Conservation (phyloP, 257 asterid genomes). For the Nyctanthes arbortristis region DNA sequence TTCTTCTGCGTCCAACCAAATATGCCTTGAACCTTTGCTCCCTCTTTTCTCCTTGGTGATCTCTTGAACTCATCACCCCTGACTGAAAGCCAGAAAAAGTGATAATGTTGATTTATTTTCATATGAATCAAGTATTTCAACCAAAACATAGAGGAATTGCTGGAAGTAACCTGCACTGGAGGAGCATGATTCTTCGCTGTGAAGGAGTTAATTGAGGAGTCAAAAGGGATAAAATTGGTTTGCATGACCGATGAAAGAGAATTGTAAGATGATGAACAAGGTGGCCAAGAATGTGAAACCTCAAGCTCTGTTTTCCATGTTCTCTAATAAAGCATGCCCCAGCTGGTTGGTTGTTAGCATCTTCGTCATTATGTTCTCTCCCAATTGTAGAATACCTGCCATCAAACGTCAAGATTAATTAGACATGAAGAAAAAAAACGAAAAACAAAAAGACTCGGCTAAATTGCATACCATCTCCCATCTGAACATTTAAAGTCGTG, state of each 20-base stretch:
- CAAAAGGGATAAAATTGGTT: slow-evolving; percentile 27
- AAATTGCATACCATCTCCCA: slow-evolving; percentile 46
- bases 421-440: slow-evolving; percentile 1
- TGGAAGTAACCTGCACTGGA: slow-evolving; percentile 58
- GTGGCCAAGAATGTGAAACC: slow-evolving; percentile 42
- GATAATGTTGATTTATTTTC: slow-evolving; percentile 5
- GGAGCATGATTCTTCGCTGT: slow-evolving; percentile 81
- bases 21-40: not conserved
- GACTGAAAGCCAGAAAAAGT: slow-evolving; percentile 33
- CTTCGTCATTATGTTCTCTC: slow-evolving; percentile 30
- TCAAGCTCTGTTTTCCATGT: slow-evolving; percentile 44
- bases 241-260: slow-evolving; percentile 13
- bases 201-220: slow-evolving; percentile 25
- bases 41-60: slow-evolving; percentile 28
- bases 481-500: slow-evolving; percentile 38
- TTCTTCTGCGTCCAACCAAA: slow-evolving; percentile 17
- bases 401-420: slow-evolving; percentile 21
- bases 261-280: slow-evolving; percentile 12
- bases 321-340: slow-evolving; percentile 36
- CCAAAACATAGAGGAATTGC: slow-evolving; percentile 18
- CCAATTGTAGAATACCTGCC: slow-evolving; percentile 47
- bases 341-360: slow-evolving; percentile 23
- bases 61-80: slow-evolving; percentile 43
- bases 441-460: slow-evolving; percentile 1
- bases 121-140: slow-evolving; percentile 14